Evolutionary conservation across 495 filamentous ascomycete species (phyloP), one percentile per base, ranked within the genome.

Genomic region (Halenospora varia): DNA sequence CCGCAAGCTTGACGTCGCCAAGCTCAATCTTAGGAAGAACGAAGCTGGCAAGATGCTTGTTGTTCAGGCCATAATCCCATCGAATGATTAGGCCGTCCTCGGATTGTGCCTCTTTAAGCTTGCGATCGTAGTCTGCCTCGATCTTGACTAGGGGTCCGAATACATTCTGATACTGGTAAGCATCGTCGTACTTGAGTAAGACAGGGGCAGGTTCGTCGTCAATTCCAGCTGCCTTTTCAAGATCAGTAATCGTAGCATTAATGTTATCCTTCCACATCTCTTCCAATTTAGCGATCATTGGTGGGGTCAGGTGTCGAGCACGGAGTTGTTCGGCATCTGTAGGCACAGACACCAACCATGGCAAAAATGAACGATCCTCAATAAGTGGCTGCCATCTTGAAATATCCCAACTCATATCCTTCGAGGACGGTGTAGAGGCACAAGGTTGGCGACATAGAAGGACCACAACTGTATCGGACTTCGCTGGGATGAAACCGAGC

Each of bases 381-480:
- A 99, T 97, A 39, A 99, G 77, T 2, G 94, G 94, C 64, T 97
- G 92, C 94, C 94, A 99, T 62, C 92, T 85, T 8, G 95, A 96
- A 13, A 92, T 93, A 73, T 99, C 94, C 94, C 94, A 99, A 70
- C 93, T 97, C 94, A 99, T 99, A 66, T 97, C 94, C 74, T 99
- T 99, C n/a, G 90, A 91, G 10, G 93, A 96, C 3, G 90, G 88
- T 77, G 88, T 91, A 26, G 95, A 84, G 40, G 92, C 94, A 73
- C 94, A 99, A 46, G 94, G 94, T 70, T 97, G 94, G 25, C 94
- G 90, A 72, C 94, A 99, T 9, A 99, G 81, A 41, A 99, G 82
- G 17, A 99, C 94, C 19, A 99, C 94, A 19, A 99, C 94, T 0
- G 94, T 97, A 63, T 99, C 94, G 2, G 93, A 97, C 69, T 97